Conservation (phyloP, 305 asterid genomes). For the Withania somnifera region DNA sequence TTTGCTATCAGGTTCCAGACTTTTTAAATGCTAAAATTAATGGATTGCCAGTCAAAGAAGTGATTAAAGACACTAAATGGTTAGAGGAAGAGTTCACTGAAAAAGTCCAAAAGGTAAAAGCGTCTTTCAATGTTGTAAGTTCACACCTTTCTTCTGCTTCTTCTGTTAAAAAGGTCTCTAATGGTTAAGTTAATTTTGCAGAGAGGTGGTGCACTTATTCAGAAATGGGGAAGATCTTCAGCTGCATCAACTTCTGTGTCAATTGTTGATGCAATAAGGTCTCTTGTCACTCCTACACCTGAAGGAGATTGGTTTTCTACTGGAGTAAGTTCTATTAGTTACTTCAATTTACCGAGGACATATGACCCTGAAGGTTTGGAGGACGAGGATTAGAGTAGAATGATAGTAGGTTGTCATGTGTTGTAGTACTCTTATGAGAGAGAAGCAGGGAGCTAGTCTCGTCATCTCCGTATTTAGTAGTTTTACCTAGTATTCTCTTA, state of each 20-base stretch:
- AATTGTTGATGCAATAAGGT: conserved; percentile 74
- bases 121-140: background rate
- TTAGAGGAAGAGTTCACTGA: conserved; percentile 89
- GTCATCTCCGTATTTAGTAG: too few relatives aligned
- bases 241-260: conserved; percentile 99
- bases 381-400: too few relatives aligned
- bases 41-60: conserved; percentile 73
- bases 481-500: too few relatives aligned
- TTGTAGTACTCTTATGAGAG: too few relatives aligned
- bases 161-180: background rate
- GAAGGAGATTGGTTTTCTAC: conserved; percentile 96
- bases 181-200: conserved; percentile 19
- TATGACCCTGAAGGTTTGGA: too few relatives aligned
- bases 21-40: conserved; percentile 81
- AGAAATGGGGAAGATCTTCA: conserved; percentile 99
- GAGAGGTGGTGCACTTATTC: conserved; percentile 94
- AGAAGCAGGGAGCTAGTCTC: too few relatives aligned
- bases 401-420: too few relatives aligned
- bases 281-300: conserved; percentile 90
- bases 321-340: conserved; percentile 45
- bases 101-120: conserved; percentile 70
- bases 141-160: background rate
- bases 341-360: too few relatives aligned
- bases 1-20: conserved; percentile 70
- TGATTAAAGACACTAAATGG: conserved; percentile 77